These are phyloP conservation scores for Eutrema salsugineum DNA, from an alignment of 441 rosid genomes.

Conservation along the genomic window DNA sequence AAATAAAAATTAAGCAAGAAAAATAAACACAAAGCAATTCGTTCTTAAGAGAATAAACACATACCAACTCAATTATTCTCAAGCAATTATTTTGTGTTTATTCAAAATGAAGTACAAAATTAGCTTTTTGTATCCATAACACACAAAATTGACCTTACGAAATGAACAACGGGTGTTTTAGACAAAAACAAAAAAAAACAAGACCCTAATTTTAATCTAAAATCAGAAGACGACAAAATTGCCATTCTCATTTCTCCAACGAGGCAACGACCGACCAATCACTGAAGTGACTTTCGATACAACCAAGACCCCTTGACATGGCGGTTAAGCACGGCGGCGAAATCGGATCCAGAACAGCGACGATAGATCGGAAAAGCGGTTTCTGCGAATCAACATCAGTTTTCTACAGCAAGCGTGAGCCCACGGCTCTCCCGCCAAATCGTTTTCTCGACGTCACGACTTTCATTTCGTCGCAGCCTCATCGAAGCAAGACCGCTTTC, in stretches of 20 bases:
- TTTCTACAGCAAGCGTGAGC: constrained; percentile 74
- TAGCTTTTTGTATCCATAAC: no score
- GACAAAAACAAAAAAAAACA: no score
- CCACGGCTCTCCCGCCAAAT: constrained; percentile 52
- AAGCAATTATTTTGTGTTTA: no score
- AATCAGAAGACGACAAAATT: neutral
- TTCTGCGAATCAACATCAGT: constrained; percentile 50
- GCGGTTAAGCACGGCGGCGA: constrained; percentile 3
- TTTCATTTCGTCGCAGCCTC: constrained; percentile 70
- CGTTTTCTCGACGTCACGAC: constrained; percentile 62
- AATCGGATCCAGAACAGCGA: neutral
- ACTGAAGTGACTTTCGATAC: constrained; percentile 19
- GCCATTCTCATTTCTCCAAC: neutral
- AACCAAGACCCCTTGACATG: constrained; percentile 4
- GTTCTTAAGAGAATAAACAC: neutral
- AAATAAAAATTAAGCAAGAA: neutral
- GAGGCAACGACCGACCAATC: neutral
- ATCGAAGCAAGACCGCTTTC: constrained; percentile 67
- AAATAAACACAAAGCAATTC: neutral
- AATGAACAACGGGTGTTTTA: no score
- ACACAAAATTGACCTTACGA: neutral
- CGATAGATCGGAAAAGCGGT: constrained; percentile 38
- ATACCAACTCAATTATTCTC: no score
- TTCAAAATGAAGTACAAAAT: neutral
- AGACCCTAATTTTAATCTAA: no score